These are phyloP conservation scores for Xerophyta viscosa DNA, from an alignment of 106 monocot species.

Conservation along the genomic window DNA sequence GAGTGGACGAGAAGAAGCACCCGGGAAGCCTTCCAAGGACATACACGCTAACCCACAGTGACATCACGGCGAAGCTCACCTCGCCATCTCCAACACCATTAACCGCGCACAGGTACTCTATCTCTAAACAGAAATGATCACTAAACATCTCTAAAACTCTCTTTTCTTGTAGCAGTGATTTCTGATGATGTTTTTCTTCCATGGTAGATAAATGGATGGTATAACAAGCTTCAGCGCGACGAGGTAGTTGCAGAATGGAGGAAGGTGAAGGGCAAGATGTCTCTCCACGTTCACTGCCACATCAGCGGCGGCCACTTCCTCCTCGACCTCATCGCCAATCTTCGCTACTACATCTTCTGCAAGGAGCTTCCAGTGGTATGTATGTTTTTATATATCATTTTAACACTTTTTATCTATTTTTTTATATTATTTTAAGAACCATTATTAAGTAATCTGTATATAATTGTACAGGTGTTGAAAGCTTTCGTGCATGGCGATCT, in stretches of 20 bases:
- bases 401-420: no score
- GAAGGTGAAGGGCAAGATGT: conserved; percentile 83
- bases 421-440: no score
- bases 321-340: conserved; percentile 67
- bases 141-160: no score
- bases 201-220: conserved; percentile 72
- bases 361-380: conserved; percentile 85
- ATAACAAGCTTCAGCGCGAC: conserved; percentile 81
- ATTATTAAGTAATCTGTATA: neutral
- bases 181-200: neutral
- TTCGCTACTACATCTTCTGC: conserved; percentile 81
- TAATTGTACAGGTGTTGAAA: conserved; percentile 67
- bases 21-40: conserved; percentile 67
- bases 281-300: conserved; percentile 95
- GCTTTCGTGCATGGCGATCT: conserved; percentile 85
- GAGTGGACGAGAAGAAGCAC: conserved; percentile 61
- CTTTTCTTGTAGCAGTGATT: neutral
- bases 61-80: conserved; percentile 81
- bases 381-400: no score
- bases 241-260: conserved; percentile 98
- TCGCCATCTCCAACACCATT: conserved; percentile 76
- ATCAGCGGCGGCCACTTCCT: conserved; percentile 93
- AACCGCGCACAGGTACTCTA: conserved; percentile 63
- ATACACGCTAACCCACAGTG: conserved; percentile 97
- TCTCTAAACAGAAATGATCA: no score